These are phyloP conservation scores for Nidularia sp. DNA, from an alignment of 768 basidiomycete species.

Conservation along the genomic window DNA sequence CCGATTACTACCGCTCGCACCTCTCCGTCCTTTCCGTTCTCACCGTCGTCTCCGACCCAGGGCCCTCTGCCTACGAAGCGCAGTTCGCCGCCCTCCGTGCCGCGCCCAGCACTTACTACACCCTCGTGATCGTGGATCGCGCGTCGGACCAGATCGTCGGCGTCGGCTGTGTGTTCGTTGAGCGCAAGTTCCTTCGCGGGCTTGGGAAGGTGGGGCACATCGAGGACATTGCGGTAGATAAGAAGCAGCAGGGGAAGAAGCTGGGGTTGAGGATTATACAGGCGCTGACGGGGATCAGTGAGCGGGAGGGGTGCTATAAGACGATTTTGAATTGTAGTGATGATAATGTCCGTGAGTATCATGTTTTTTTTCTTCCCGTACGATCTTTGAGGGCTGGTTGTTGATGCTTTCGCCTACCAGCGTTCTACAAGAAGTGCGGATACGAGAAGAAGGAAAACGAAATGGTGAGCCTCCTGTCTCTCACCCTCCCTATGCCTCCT, in stretches of 20 bases:
- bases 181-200: slow-evolving; percentile 90
- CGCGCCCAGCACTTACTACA: slow-evolving; percentile 66
- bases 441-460: slow-evolving; percentile 87
- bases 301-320: slow-evolving; percentile 86
- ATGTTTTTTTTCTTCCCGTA: slow-evolving; percentile 1
- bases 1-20: slow-evolving; percentile 81
- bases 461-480: slow-evolving; percentile 55
- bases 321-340: slow-evolving; percentile 95
- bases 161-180: slow-evolving; percentile 80
- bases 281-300: slow-evolving; percentile 80
- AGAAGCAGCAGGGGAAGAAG: slow-evolving; percentile 85
- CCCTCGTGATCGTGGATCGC: slow-evolving; percentile 79
- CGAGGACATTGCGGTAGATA: slow-evolving; percentile 95
- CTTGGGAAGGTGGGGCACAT: slow-evolving; percentile 92
- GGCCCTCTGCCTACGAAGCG: slow-evolving; percentile 61
- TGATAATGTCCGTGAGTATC: slow-evolving; percentile 80
- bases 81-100: slow-evolving; percentile 63
- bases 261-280: slow-evolving; percentile 86
- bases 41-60: slow-evolving; percentile 61
- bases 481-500: background rate
- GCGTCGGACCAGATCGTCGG: slow-evolving; percentile 76
- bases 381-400: background rate
- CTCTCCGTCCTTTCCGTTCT: slow-evolving; percentile 82
- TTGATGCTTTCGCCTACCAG: slow-evolving; percentile 32
- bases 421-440: slow-evolving; percentile 97